Percentiles rank a stretch among this genome's conserved stretches.
These are phyloP conservation scores for Claviceps paspali DNA, from an alignment of 2,329 filamentous ascomycete genomes.

Conservation along the genomic window DNA sequence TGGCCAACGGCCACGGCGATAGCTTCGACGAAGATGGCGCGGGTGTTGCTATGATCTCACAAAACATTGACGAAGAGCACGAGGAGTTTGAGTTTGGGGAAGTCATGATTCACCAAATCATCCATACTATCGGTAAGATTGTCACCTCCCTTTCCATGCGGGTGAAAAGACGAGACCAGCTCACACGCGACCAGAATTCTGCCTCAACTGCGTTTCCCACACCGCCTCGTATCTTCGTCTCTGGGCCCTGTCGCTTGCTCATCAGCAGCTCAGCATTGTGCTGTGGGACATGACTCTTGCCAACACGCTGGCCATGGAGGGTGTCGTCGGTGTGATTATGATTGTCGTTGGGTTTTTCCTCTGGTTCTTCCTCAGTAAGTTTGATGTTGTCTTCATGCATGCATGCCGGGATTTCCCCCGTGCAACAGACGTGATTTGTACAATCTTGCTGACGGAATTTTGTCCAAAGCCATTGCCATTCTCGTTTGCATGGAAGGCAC, in stretches of 20 bases:
- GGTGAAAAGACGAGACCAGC: slow-evolving; percentile 7
- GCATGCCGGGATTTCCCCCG: too few relatives aligned
- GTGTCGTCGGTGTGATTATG: slow-evolving; percentile 58
- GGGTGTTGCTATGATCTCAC: slow-evolving; percentile 74
- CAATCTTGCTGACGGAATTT: slow-evolving; percentile 11
- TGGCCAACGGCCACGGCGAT: slow-evolving; percentile 41
- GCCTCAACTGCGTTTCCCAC: slow-evolving; percentile 96
- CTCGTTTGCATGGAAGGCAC: slow-evolving; percentile 93
- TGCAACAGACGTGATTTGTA: not conserved
- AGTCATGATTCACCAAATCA: slow-evolving; percentile 97
- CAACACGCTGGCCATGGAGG: slow-evolving; percentile 53
- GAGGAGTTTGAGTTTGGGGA: slow-evolving; percentile 97
- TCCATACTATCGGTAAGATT: slow-evolving; percentile 78
- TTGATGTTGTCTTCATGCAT: not conserved
- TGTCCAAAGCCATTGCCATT: slow-evolving; percentile 32
- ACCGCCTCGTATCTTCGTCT: slow-evolving; percentile 97
- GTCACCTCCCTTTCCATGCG: not conserved
- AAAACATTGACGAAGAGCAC: slow-evolving; percentile 73
- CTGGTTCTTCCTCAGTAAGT: slow-evolving; percentile 70
- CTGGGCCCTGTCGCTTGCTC: slow-evolving; percentile 91
- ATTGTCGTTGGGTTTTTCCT: slow-evolving; percentile 70
- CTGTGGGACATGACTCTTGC: slow-evolving; percentile 93
- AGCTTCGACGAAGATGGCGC: slow-evolving; percentile 54
- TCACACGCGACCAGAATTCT: slow-evolving; percentile 58
- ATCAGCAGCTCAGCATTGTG: slow-evolving; percentile 93